These are phyloP conservation scores for Fusarium musae DNA, from an alignment of 2,329 filamentous ascomycete species.

Conservation along the genomic window DNA sequence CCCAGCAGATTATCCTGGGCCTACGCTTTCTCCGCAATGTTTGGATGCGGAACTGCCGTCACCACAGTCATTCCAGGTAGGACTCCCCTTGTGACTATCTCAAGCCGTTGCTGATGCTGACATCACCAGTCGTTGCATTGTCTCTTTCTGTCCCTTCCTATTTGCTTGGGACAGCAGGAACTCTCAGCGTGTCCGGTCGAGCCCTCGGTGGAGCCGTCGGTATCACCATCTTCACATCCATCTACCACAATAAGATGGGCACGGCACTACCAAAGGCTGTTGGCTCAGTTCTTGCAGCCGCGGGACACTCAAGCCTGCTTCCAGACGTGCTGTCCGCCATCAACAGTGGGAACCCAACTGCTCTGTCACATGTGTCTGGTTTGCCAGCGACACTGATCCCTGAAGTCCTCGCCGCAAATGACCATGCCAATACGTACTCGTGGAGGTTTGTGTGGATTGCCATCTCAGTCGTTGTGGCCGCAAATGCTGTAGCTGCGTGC, in stretches of 20 bases:
- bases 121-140: not conserved
- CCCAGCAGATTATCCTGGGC: not conserved
- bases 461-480: not conserved
- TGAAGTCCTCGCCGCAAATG: not conserved
- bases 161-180: not conserved
- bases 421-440: not conserved
- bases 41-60: not conserved
- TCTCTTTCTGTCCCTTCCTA: not conserved
- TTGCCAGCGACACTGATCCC: not conserved
- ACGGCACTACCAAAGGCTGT: not conserved
- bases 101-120: fast-evolving
- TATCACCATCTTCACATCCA: not conserved
- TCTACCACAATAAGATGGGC: not conserved
- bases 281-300: not conserved
- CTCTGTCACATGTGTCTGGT: not conserved
- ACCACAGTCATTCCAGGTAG: not conserved
- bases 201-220: not conserved
- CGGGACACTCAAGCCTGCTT: not conserved
- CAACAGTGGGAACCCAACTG: not conserved
- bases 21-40: not conserved
- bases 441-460: not conserved
- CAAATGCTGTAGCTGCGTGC: not conserved
- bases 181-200: not conserved
- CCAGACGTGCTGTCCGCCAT: not conserved
- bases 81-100: fast-evolving